A percentile compares a stretch with the other conserved stretches of the same genome.
phyloP scores from a whole-genome alignment of 2,329 filamentous ascomycete genomes.

The Pezicula radicicola region DNA sequence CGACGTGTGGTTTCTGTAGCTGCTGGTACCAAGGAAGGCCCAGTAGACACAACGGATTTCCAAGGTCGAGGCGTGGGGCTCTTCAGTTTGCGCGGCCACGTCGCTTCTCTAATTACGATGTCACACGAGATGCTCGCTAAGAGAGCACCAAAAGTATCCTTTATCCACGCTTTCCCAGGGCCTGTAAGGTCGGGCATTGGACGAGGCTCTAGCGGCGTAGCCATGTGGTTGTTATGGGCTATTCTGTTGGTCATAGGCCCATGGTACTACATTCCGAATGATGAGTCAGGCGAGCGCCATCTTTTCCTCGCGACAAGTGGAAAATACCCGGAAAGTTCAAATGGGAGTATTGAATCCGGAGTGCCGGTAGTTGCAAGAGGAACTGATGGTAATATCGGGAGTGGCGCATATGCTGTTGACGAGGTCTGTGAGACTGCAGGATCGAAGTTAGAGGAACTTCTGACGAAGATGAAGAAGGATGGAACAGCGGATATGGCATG shows the following conservation, averaged over 20 bases:
- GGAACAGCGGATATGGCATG: background rate
- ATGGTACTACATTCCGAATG: no score
- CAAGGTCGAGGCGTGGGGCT: conserved; percentile 10
- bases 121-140: conserved; percentile 13
- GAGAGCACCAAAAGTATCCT: conserved; percentile 13
- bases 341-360: no score
- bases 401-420: background rate
- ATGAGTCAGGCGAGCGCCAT: conserved; percentile 21
- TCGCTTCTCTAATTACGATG: conserved; percentile 12
- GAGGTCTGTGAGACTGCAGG: background rate
- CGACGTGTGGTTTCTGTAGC: conserved; percentile 45
- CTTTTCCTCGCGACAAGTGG: conserved; percentile 16
- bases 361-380: background rate
- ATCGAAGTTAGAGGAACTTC: background rate
- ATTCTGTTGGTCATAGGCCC: conserved; percentile 4
- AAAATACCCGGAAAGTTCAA: conserved; percentile 1
- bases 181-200: conserved; percentile 3
- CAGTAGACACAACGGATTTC: conserved; percentile 15
- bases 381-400: background rate
- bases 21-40: conserved; percentile 14
- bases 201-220: conserved; percentile 1
- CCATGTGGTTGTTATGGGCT: background rate
- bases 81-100: conserved; percentile 9
- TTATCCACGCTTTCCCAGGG: conserved; percentile 18
- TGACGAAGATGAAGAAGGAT: background rate